Base-by-base conservation (phyloP, 495 filamentous ascomycete species). In the Acidiella bohemica region DNA sequence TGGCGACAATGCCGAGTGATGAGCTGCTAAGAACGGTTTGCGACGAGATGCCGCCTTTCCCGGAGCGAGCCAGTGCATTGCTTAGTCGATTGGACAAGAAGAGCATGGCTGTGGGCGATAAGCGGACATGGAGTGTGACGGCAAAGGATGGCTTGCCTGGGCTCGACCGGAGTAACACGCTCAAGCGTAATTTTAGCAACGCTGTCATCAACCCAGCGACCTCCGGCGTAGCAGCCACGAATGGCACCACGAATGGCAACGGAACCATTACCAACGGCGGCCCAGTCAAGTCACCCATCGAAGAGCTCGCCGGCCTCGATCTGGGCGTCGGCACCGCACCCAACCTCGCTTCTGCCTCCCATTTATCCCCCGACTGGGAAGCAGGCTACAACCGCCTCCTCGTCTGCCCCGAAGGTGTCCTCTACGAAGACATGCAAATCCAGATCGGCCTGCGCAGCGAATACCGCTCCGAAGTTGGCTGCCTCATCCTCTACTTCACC, bases 21-120 rank as follows among this genome's bases (percentile, higher is more conserved):
- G 86, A 96, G 49, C 73, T 99, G 13, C 68, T 99, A 9, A 80
- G 92, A 34, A 96, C 92, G 1, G 82, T 99, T 1, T 94, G 84
- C 60, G 92, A 99, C 53, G 92, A 99, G 56, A 96, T 99, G 92
- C 92, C 92, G 11, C 87, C 92, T 0, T 99, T 96, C 65, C 92
- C 92, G 0, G 87, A 99, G 59, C 74, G 92, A 36, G 73, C 88
- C 14, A 95, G 87, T 3, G 90, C 90, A 2, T 66, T 99, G 20
- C 64, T 99, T 19, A 95, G 87, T 11, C 72, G 92, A 25, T 71
- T 99, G 22, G 90, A 96, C 58, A 82, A 90, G 62, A 93, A 87
- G 61, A 85, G 90, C 49, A 82, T 81, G 14, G 78, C 78, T 32
- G 85, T 84, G 2, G 88, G 79, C 51, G 92, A 96, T 57, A 93